Evolutionary conservation across 257 asterid genomes (phyloP).

Genomic region (Solanum appendiculatum): DNA sequence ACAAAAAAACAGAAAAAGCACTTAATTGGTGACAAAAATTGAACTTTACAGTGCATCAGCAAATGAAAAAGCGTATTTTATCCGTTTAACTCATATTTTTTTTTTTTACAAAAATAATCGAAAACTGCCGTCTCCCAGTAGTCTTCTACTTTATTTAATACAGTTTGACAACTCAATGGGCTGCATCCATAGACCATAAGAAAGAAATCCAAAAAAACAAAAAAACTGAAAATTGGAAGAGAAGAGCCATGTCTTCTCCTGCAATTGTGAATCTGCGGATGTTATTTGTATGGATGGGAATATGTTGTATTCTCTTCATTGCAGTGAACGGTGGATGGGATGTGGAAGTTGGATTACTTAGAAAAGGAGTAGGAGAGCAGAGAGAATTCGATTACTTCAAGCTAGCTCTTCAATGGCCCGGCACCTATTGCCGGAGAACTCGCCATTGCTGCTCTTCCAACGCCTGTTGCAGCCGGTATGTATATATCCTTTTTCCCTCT

Average conservation of each 20-base stretch:
- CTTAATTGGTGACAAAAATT: not conserved
- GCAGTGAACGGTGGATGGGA: conserved; percentile 26
- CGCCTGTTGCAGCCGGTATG: conserved; percentile 74
- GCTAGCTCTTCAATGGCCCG: conserved; percentile 85
- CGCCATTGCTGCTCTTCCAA: conserved; percentile 59
- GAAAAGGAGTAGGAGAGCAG: conserved; percentile 15
- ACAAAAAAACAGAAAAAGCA: not conserved
- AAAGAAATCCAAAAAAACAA: not conserved
- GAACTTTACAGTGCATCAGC: not conserved
- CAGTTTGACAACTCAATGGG: not conserved
- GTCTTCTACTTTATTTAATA: not conserved
- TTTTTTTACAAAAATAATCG: not conserved
- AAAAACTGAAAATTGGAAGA: not conserved
- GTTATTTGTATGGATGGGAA: conserved; percentile 13
- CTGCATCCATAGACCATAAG: not conserved
- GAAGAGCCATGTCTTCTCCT: conserved; percentile 37
- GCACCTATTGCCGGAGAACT: conserved; percentile 52
- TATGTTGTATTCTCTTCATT: conserved; percentile 13
- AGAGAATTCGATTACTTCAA: conserved; percentile 78
- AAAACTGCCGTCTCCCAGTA: not conserved
- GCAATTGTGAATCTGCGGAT: conserved; percentile 11
- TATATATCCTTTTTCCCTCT: not conserved
- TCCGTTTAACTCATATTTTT: not conserved
- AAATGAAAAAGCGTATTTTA: not conserved
- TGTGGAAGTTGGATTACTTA: conserved; percentile 1